A percentile compares a stretch with the other conserved stretches of the same genome.
These are phyloP conservation scores for Boletus smithii DNA, from an alignment of 1,284 basidiomycete genomes.

Conservation along the genomic window DNA sequence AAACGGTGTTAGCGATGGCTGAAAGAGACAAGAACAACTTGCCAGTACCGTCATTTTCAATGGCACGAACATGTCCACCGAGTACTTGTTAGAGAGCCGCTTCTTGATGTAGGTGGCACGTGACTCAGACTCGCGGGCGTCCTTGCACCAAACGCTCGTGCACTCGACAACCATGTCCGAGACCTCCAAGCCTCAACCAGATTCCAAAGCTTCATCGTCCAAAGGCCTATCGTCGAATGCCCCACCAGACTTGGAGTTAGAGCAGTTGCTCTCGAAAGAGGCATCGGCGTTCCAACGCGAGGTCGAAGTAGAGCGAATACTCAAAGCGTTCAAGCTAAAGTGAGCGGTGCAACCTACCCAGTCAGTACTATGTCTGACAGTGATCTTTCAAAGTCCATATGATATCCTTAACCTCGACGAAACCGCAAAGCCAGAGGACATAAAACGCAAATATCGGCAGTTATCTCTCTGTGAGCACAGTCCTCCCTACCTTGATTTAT, in stretches of 20 bases:
- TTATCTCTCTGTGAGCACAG: slow-evolving; percentile 69
- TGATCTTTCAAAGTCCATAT: slow-evolving; percentile 54
- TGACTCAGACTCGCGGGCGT: slow-evolving; percentile 14
- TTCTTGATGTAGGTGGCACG: slow-evolving; percentile 11
- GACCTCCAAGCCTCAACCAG: slow-evolving; percentile 9
- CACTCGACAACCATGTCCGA: slow-evolving; percentile 17
- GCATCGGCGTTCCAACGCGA: slow-evolving; percentile 81
- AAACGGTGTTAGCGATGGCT: not conserved
- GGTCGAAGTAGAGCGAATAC: slow-evolving; percentile 79
- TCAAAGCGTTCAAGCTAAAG: slow-evolving; percentile 85
- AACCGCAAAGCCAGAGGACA: slow-evolving; percentile 60
- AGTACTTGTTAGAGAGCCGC: too few relatives aligned
- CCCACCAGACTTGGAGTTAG: slow-evolving; percentile 50
- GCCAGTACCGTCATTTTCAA: not conserved
- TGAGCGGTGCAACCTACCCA: slow-evolving; percentile 35
- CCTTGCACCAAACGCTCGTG: not conserved
- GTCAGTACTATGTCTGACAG: slow-evolving; percentile 1
- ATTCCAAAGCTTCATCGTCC: too few relatives aligned
- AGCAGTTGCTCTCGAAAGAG: slow-evolving; percentile 71
- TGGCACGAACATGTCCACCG: not conserved
- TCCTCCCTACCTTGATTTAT: slow-evolving; percentile 10
- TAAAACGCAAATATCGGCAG: slow-evolving; percentile 80
- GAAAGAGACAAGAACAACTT: not conserved
- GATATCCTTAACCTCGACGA: slow-evolving; percentile 72
- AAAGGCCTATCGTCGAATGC: too few relatives aligned